phyloP scores from a whole-genome alignment of 73 alveolate species.

The Paramecium bursaria region DNA sequence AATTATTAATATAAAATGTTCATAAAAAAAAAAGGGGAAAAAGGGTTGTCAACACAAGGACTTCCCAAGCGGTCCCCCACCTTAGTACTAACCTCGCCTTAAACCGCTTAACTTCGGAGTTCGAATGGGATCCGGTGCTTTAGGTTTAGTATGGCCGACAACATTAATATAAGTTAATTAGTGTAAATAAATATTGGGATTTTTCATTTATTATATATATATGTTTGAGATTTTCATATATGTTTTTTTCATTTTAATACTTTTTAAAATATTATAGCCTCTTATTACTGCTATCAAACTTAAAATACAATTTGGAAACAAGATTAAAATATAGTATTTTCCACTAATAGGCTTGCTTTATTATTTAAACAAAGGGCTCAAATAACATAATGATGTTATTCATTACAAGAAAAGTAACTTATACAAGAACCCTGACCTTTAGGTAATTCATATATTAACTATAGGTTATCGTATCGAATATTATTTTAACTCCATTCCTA shows the following conservation, averaged over 20 bases:
- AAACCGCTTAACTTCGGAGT: constrained; percentile 99
- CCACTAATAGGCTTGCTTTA: not conserved
- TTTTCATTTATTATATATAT: too few species aligned
- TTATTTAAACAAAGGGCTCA: not conserved
- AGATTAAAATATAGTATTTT: not conserved
- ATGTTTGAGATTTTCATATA: not conserved
- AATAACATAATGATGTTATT: constrained; percentile 43
- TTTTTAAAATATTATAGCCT: not conserved
- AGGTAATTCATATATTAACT: not conserved
- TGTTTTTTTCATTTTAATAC: not conserved
- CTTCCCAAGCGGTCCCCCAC: constrained; percentile 82
- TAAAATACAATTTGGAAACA: constrained; percentile 1
- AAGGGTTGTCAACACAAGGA: constrained; percentile 88
- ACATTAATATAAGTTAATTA: too few species aligned
- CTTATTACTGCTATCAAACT: not conserved
- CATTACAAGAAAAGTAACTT: constrained; percentile 12
- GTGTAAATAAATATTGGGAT: too few species aligned
- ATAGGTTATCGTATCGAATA: constrained; percentile 12
- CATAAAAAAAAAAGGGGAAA: constrained; percentile 56
- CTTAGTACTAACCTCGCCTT: constrained; percentile 99
- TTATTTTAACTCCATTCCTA: constrained; percentile 10
- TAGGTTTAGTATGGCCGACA: constrained; percentile 99
- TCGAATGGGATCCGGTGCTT: constrained; percentile 99
- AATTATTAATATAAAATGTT: too few species aligned
- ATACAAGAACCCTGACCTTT: constrained; percentile 5